A percentile compares a stretch with the other conserved stretches of the same genome.
phyloP scores from a whole-genome alignment of 2,329 filamentous ascomycete genomes.

The Chaetomium olivaceum region DNA sequence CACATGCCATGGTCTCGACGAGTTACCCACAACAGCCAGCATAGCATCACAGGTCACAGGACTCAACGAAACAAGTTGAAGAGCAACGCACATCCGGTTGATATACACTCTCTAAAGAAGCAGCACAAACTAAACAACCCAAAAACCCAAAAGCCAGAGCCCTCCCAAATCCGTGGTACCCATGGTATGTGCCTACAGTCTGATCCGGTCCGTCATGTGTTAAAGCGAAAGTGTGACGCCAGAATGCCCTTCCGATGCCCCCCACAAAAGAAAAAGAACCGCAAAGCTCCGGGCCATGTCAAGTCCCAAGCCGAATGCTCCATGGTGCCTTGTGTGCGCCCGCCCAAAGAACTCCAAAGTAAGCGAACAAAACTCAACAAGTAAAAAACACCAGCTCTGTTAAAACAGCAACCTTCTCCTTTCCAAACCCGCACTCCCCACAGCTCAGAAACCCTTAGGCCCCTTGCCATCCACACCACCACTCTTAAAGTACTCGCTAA shows the following conservation, averaged over 20 bases:
- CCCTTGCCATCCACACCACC: constrained; percentile 48
- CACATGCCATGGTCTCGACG: not conserved
- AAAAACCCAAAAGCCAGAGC: not conserved
- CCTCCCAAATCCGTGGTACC: not conserved
- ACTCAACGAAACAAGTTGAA: not conserved
- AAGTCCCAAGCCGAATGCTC: constrained; percentile 8
- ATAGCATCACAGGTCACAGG: not conserved
- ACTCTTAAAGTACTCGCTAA: constrained; percentile 58
- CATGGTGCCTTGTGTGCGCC: constrained; percentile 13
- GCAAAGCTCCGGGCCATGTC: not conserved
- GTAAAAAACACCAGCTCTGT: not conserved
- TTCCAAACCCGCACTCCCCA: not conserved
- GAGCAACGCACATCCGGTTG: not conserved
- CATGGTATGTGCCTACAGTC: constrained; percentile 10
- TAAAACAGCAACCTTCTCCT: not conserved
- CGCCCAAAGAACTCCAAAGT: not conserved
- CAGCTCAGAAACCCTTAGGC: constrained; percentile 37
- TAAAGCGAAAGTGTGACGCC: constrained; percentile 20
- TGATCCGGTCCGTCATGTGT: constrained; percentile 9
- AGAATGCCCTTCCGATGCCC: constrained; percentile 1
- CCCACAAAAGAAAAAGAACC: not conserved
- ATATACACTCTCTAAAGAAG: constrained; percentile 12
- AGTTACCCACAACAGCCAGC: not conserved
- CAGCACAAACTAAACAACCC: not conserved
- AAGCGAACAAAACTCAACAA: constrained; percentile 9